phyloP scores from a whole-genome alignment of 371 early-diverging fungal species.

The Blakeslea trispora region DNA sequence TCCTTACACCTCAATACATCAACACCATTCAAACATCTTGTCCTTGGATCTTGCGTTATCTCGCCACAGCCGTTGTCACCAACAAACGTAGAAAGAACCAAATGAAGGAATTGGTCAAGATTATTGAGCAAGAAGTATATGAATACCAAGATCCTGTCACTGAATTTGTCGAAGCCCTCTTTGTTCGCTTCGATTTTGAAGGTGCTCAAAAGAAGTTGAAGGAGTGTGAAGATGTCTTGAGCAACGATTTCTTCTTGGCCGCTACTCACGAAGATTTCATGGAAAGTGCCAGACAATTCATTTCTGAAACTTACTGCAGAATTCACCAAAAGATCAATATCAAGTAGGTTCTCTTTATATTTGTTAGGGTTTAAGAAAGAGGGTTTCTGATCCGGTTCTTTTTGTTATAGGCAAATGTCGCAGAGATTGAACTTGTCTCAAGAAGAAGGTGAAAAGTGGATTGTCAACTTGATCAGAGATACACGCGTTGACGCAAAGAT shows the following conservation, averaged over 20 bases:
- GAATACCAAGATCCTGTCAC: conserved; percentile 88
- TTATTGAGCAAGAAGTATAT: conserved; percentile 84
- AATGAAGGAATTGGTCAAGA: conserved; percentile 89
- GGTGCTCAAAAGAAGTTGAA: conserved; percentile 86
- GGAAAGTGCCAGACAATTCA: conserved; percentile 89
- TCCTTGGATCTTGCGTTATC: conserved; percentile 94
- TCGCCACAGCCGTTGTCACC: conserved; percentile 87
- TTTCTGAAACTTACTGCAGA: conserved; percentile 94
- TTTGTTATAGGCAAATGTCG: conserved; percentile 62
- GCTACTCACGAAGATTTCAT: conserved; percentile 85
- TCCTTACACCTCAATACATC: conserved; percentile 89
- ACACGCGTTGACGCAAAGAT: conserved; percentile 96
- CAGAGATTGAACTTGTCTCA: conserved; percentile 82
- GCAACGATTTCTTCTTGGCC: conserved; percentile 88
- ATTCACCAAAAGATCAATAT: conserved; percentile 94
- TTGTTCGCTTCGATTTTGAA: conserved; percentile 92
- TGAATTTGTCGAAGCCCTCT: conserved; percentile 88
- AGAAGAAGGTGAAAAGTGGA: conserved; percentile 96
- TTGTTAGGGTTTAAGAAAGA: too few species aligned
- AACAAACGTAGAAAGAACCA: conserved; percentile 86
- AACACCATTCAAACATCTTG: conserved; percentile 95
- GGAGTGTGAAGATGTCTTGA: conserved; percentile 84
- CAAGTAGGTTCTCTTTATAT: too few species aligned
- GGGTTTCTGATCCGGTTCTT: not conserved
- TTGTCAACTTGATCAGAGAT: conserved; percentile 93